Base-by-base conservation (phyloP, 1,284 basidiomycete species). In the Boletus hoseneyae region DNA sequence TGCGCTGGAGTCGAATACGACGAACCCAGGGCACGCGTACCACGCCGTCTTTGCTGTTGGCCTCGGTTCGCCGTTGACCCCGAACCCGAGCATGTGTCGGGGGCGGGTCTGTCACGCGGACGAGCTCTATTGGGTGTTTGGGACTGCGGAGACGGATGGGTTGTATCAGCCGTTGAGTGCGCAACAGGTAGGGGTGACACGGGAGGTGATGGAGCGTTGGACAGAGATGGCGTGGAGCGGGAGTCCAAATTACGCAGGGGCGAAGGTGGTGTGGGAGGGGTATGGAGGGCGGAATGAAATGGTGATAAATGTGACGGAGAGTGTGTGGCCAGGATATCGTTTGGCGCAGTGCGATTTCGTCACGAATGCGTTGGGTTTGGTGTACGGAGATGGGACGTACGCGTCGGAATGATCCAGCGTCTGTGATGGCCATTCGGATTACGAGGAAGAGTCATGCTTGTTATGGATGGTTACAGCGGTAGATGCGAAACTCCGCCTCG, bases 61-160 rank as follows among this genome's bases (percentile, higher is more conserved):
- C 15, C 47, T 51, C 4, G 37, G 35, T 7, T 36, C 43, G 12
- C 43, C 43, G 7, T 29, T 45, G 19, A 55, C 37, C 10, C 40
- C 41, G 1, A 55, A 55, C 29, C 52, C 41, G 5, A 2, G 2
- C 11, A 47, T 39, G 41, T 51, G 56, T 33, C 40, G 6, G 1
- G 40, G 41, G 11, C 52, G 6, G 0, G 56, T 44, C 6, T 51
- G 52, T 37, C 55, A 47, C 2, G 47, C 43, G 0, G 47, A 58
- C 35, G 56, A 52, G 2, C 53, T 56, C 2, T 56, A 56, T 18
- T 56, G 34, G 44, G n/a, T 55, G 3, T 51, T 54, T 25, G 53
- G 41, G 13, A 58, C 39, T 23, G 48, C 29, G 3, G 52, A 58
- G 35, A 58, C 44, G 2, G 47, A 58, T n/a, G 47, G 44, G 18